Conservation (phyloP, 116 monocot genomes). For the Cymodocea nodosa region DNA sequence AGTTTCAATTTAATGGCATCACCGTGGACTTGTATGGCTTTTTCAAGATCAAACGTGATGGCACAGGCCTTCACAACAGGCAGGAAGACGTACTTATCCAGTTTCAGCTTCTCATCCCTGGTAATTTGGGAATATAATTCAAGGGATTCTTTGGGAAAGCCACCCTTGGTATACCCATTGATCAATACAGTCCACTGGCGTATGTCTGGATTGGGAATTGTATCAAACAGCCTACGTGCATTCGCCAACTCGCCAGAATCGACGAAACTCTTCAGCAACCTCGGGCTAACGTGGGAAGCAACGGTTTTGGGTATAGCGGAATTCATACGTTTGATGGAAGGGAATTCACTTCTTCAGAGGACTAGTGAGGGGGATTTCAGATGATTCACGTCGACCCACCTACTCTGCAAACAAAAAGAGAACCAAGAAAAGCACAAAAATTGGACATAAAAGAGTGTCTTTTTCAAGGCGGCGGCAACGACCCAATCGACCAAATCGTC, state of each 20-base stretch:
- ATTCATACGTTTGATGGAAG: constrained; percentile 1
- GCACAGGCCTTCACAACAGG: constrained; percentile 43
- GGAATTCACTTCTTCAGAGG: not conserved
- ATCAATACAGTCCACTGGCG: constrained; percentile 34
- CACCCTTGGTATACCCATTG: constrained; percentile 33
- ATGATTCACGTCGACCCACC: too few species aligned
- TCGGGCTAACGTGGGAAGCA: not conserved
- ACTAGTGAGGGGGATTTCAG: too few species aligned
- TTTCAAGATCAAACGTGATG: constrained; percentile 13
- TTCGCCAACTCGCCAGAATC: constrained; percentile 20
- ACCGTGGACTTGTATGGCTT: constrained; percentile 39
- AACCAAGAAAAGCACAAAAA: too few species aligned
- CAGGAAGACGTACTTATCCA: constrained; percentile 34
- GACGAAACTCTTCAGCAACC: constrained; percentile 11
- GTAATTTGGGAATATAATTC: constrained; percentile 18
- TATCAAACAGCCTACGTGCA: constrained; percentile 46
- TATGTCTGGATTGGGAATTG: constrained; percentile 40
- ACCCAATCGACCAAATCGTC: too few species aligned
- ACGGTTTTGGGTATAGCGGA: not conserved
- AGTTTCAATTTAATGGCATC: constrained; percentile 32
- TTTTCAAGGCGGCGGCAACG: too few species aligned
- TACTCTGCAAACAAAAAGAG: too few species aligned
- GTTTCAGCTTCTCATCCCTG: constrained; percentile 14
- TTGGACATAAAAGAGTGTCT: too few species aligned
- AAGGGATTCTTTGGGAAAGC: constrained; percentile 30